Conservation (phyloP, 352 stramenopile species). For the Globisporangium nagaii region DNA sequence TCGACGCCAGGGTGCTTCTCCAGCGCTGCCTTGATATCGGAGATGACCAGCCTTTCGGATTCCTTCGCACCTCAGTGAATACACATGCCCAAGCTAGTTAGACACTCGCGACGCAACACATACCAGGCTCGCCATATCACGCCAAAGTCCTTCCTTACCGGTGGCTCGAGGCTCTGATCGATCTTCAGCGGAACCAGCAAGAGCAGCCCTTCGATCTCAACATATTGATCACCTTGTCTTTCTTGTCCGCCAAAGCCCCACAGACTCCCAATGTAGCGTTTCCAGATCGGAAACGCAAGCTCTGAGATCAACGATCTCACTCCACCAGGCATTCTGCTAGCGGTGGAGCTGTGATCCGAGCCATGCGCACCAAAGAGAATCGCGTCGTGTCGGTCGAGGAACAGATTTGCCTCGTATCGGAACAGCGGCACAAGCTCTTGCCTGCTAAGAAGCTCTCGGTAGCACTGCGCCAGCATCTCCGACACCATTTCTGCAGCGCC, state of each 20-base stretch:
- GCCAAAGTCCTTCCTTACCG: neutral
- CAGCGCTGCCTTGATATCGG: neutral
- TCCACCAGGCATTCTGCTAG: neutral
- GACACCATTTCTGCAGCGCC: neutral
- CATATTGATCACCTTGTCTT: neutral
- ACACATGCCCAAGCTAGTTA: neutral
- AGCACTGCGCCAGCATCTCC: conserved; percentile 3
- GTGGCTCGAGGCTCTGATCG: neutral
- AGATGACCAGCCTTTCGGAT: neutral
- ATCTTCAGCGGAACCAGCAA: neutral
- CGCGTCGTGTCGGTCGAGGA: conserved; percentile 8
- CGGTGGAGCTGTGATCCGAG: neutral
- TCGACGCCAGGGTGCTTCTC: neutral
- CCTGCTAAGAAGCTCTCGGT: conserved; percentile 2
- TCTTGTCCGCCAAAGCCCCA: neutral
- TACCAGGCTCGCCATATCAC: too few relatives aligned
- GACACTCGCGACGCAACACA: neutral
- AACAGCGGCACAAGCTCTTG: neutral
- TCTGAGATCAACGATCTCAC: neutral
- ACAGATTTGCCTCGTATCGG: conserved; percentile 5
- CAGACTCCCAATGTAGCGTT: conserved; percentile 7
- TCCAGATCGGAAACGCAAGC: conserved; percentile 7
- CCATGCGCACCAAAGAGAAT: conserved; percentile 7
- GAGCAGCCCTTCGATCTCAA: neutral
- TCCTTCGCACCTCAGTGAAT: neutral